Percentiles rank a stretch among this genome's conserved stretches.
These are phyloP conservation scores for Cyphellophora europaea DNA, from an alignment of 2,329 filamentous ascomycete genomes.

Conservation along the genomic window DNA sequence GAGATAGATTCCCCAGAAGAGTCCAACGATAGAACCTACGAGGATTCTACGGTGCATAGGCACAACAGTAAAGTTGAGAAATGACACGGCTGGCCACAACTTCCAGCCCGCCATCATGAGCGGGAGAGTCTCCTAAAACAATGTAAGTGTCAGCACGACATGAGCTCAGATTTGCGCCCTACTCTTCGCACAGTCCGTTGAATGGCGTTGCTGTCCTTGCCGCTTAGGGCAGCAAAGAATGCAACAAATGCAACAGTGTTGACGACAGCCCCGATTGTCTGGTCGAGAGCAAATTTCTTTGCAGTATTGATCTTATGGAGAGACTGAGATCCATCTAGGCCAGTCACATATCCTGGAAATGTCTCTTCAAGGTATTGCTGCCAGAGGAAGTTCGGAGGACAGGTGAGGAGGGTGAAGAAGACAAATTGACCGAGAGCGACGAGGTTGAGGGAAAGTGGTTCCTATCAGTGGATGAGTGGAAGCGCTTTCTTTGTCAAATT, in stretches of 20 bases:
- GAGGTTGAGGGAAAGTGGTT: conserved; percentile 22
- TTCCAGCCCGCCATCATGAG: conserved; percentile 30
- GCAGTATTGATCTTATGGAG: conserved; percentile 40
- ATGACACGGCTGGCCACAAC: conserved; percentile 30
- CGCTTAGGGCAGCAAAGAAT: conserved; percentile 42
- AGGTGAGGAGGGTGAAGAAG: conserved; percentile 61
- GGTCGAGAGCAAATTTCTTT: conserved; percentile 50
- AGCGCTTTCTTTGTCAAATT: background rate
- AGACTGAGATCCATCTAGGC: conserved; percentile 11
- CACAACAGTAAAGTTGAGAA: conserved; percentile 29
- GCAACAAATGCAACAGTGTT: conserved; percentile 49
- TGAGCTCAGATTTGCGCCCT: conserved; percentile 4
- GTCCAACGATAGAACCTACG: conserved; percentile 26
- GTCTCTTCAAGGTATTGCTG: conserved; percentile 66
- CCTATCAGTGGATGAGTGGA: too few species aligned
- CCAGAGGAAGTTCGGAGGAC: conserved; percentile 80
- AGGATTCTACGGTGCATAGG: conserved; percentile 26
- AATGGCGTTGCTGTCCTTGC: conserved; percentile 24
- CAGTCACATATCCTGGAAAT: conserved; percentile 50
- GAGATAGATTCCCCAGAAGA: conserved; percentile 30
- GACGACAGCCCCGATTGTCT: conserved; percentile 45
- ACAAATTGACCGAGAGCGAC: conserved; percentile 57
- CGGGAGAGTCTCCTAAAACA: conserved; percentile 25
- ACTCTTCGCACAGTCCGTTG: conserved; percentile 25
- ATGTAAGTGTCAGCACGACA: too few species aligned